phyloP scores from a whole-genome alignment of 228 moss, liverwort and hornwort species.

The Sphagnum fallax region DNA sequence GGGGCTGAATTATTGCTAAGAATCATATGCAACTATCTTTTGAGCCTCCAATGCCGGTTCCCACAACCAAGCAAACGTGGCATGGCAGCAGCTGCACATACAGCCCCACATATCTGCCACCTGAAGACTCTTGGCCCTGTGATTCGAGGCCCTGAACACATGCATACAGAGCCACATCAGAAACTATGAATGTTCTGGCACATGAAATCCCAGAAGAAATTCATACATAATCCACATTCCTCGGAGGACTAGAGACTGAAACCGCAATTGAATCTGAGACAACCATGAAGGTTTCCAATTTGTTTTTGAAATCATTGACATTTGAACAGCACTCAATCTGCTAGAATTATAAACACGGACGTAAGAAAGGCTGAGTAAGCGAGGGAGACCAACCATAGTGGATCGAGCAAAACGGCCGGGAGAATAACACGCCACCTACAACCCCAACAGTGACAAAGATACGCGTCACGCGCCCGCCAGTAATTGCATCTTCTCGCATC shows the following conservation, averaged over 20 bases:
- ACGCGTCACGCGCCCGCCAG: conserved; percentile 74
- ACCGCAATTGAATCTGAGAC: too few relatives aligned
- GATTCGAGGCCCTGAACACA: conserved; percentile 63
- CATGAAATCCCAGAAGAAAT: neutral
- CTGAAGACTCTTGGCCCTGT: conserved; percentile 78
- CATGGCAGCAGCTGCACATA: conserved; percentile 52
- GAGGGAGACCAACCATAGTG: conserved; percentile 54
- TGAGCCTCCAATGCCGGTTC: conserved; percentile 95
- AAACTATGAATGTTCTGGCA: neutral
- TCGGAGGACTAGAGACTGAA: too few relatives aligned
- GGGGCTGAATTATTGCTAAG: too few relatives aligned
- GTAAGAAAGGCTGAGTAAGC: too few relatives aligned
- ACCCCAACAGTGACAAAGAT: conserved; percentile 67
- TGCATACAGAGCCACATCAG: neutral
- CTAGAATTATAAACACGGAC: too few relatives aligned
- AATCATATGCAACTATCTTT: conserved; percentile 80
- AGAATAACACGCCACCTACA: conserved; percentile 57
- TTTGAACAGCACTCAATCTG: too few relatives aligned
- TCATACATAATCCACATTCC: too few relatives aligned
- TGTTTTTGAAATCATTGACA: too few relatives aligned
- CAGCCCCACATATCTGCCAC: conserved; percentile 81
- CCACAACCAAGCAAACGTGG: conserved; percentile 61
- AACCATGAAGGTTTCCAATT: too few relatives aligned
- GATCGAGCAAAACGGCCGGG: conserved; percentile 78
- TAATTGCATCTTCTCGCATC: conserved; percentile 89